Base-by-base conservation (phyloP, 192 early-diverging fungal species). In the Podila epicladia region DNA sequence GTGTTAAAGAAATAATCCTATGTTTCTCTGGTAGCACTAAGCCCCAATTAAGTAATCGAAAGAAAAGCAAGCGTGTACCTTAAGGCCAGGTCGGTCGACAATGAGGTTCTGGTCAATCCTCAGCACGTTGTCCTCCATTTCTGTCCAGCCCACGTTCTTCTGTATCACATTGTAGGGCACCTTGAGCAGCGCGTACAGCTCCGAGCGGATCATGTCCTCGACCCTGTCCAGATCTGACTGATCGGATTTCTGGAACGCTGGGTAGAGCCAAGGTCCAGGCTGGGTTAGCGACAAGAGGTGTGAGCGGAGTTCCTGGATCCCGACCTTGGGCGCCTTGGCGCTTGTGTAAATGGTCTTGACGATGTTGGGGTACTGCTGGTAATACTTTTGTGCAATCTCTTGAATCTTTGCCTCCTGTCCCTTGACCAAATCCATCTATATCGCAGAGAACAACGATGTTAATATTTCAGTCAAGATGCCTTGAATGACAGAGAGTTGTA, bases 131-230 rank as follows among this genome's bases (percentile, higher is more conserved):
- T 85, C 79, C 38, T 66, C 64, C 1, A 85, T 26, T 32, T 85
- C 82, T 2, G 85, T 89, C 90, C 88, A 90, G 9, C 89, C 86
- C 9, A 84, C 70, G 62, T 91, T 91, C 29, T 85, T 85, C 63
- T 89, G 89, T 24, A 82, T 85, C 7, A 91, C 38, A 28, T 74
- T 71, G 57, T 91, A 91, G n/a, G 90, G 90, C 12, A 91, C 75
- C 65, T 86, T 83, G 24, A 91, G 71, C 11, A 82, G 32, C 20
- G 71, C 83, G 62, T 84, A 91, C n/a, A 91, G 73, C 48, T 90
- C 86, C 9, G 86, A 85, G 19, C 90, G 85, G 58, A 91, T 87
- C 49, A 89, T 69, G 59, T 91, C 90, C 64, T 91, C 90, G 11
- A 91, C 88, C 0, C 77, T 82, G 22, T 83, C 84, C 26, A 89